Evolutionary conservation across 2,329 filamentous ascomycete species (phyloP), one percentile per base, ranked within the genome.

Genomic region (Achaetomium macrosporum): DNA sequence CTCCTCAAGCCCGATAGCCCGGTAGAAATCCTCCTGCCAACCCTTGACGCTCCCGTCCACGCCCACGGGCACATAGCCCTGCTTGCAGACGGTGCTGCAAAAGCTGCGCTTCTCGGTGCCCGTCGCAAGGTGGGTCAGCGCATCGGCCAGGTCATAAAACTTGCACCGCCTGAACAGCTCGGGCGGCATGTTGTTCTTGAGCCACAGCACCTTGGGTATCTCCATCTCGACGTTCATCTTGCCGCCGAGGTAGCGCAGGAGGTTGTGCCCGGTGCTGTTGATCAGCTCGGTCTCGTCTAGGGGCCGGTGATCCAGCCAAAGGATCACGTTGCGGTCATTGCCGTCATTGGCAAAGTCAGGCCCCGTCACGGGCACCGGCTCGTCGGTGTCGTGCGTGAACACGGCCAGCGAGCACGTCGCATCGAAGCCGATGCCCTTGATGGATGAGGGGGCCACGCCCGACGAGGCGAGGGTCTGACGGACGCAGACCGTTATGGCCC

Each of bases 221-320:
- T 99, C 93, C 93, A 99, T 99, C 76, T 99, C 93, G 60, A 96
- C 92, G 68, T 90, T 96, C 93, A 99, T 99, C 68, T 87, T 92
- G 58, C 93, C 93, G 62, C 93, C 93, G 16, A 99, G 93, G 67
- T 99, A 99, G 65, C 90, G 87, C 54, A 99, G 82, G 50, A 99
- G 77, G 69, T 95, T 93, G 76, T 99, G 93, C 49, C 85, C 79
- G 2, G 93, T 97, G 50, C 83, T 83, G 69, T 99, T 99, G 74
- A 99, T 95, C 73, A 88, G 87, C 58, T 88, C 85, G 0, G 92
- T 95, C 77, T 99, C 93, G 56, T 88, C 82, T 13, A 93, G 82
- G 1, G 93, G 90, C 37, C 93, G 84, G 71, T 99, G 93, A 70
- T 99, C 93, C 51, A 99, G 85, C 93, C 93, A 99, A 20, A 99